A percentile compares a stretch with the other conserved stretches of the same genome.
phyloP scores from a whole-genome alignment of 1,284 basidiomycete genomes.

The Flammula alnicola region DNA sequence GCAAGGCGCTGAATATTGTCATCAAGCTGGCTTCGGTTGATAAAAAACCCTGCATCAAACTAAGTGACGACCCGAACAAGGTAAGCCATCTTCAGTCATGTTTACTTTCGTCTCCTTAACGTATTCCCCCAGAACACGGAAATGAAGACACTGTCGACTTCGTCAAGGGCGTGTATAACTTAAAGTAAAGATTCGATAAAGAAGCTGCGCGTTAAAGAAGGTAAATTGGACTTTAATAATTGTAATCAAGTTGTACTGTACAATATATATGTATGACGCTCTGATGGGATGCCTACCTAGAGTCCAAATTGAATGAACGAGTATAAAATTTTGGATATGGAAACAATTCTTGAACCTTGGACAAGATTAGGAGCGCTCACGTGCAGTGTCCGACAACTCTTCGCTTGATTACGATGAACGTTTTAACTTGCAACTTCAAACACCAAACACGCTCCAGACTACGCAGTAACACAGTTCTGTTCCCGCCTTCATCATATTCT shows the following conservation, averaged over 20 bases:
- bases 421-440: no score
- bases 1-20: constrained; percentile 90
- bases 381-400: no score
- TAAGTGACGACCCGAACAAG: constrained; percentile 90
- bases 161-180: constrained; percentile 5
- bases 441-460: no score
- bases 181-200: neutral
- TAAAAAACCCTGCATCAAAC: constrained; percentile 82
- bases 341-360: neutral
- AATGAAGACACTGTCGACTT: constrained; percentile 5
- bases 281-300: neutral
- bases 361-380: no score
- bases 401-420: no score
- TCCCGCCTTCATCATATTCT: neutral
- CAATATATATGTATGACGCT: neutral
- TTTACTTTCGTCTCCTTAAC: neutral
- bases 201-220: no score
- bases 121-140: constrained; percentile 5
- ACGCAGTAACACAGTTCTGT: neutral
- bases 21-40: constrained; percentile 86
- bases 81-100: constrained; percentile 40
- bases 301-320: neutral
- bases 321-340: neutral
- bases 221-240: neutral
- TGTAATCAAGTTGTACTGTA: neutral